Base-by-base conservation (phyloP, 2,329 filamentous ascomycete species). In the Fusarium sp. region DNA sequence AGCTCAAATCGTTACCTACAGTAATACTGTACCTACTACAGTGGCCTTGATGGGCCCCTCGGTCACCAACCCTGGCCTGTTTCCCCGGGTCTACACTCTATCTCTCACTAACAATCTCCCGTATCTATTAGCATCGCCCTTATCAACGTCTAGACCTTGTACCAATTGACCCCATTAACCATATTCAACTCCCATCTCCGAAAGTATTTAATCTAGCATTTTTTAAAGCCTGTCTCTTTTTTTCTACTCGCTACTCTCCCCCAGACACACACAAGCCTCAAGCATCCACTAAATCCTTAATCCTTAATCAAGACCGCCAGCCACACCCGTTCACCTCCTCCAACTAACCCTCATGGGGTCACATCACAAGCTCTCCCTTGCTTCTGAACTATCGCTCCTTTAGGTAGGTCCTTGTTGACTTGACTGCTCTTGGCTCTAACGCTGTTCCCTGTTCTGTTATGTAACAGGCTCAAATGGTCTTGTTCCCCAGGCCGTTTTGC, bases 101-200 rank as follows among this genome's bases (percentile, higher is more conserved):
- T 47, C 19, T 6, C 34, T 21, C 12, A 28, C 26, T 32, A 17
- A 23, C 21, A 28, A 47, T 30, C 19, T 47, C 30, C n/a, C 43
- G 40, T 47, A 54, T 47, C 51, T 10, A 19, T n/a, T 17, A 19
- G 12, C 26, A 32, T 43, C 28, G 7, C 21, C 28, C 59, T 47
- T 56, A 24, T 42, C 34, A 24, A 42, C 44, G 36, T 56, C 59
- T 40, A 56, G 43, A 62, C 57, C 26, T 28, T 11, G 10, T 11
- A 28, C 26, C 26, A 28, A 28, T 28, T 28, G 4, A 28, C 26
- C 24, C 19, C 15, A 47, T 56, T 56, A 56, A 56, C 53, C 53
- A 28, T 21, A 23, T 56, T 50, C 38, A 36, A 51, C 53, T 42
- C 36, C 53, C 53, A 51, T 56, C 53, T 56, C 53, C 53, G 53